These are phyloP conservation scores for Cerioporus squamosus DNA, from an alignment of 1,284 basidiomycete species.

Conservation along the genomic window DNA sequence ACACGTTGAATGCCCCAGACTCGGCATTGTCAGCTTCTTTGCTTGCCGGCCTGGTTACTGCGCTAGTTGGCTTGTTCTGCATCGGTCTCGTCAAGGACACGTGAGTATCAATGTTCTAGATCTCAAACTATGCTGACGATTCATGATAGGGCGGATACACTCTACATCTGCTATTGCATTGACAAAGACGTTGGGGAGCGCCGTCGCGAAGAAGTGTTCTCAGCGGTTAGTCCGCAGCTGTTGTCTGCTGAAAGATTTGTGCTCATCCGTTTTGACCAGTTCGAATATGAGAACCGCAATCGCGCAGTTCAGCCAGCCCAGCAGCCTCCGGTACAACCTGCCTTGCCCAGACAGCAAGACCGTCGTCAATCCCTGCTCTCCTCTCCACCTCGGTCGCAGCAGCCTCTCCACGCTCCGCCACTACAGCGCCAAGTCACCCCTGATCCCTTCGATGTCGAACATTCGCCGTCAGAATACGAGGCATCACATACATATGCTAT, in stretches of 20 bases:
- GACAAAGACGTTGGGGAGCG: conserved; percentile 75
- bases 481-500: conserved; percentile 9
- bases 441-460: conserved; percentile 38
- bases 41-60: conserved; percentile 80
- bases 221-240: conserved; percentile 56
- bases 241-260: background rate
- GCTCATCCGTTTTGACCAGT: conserved; percentile 29
- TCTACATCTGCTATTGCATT: conserved; percentile 90
- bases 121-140: background rate
- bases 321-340: conserved; percentile 15
- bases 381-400: conserved; percentile 21
- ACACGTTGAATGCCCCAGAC: conserved; percentile 77
- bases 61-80: conserved; percentile 82
- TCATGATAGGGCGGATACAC: conserved; percentile 64
- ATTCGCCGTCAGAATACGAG: conserved; percentile 35
- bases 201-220: conserved; percentile 70
- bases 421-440: conserved; percentile 28
- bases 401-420: conserved; percentile 19
- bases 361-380: conserved; percentile 23
- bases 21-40: conserved; percentile 80
- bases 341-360: conserved; percentile 13
- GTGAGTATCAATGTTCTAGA: conserved; percentile 42
- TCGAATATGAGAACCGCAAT: conserved; percentile 48
- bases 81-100: conserved; percentile 83
- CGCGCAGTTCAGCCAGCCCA: conserved; percentile 24